Percentiles rank a stretch among this genome's conserved stretches.
These are phyloP conservation scores for Thelonectria olida DNA, from an alignment of 2,329 filamentous ascomycete genomes.

Conservation along the genomic window DNA sequence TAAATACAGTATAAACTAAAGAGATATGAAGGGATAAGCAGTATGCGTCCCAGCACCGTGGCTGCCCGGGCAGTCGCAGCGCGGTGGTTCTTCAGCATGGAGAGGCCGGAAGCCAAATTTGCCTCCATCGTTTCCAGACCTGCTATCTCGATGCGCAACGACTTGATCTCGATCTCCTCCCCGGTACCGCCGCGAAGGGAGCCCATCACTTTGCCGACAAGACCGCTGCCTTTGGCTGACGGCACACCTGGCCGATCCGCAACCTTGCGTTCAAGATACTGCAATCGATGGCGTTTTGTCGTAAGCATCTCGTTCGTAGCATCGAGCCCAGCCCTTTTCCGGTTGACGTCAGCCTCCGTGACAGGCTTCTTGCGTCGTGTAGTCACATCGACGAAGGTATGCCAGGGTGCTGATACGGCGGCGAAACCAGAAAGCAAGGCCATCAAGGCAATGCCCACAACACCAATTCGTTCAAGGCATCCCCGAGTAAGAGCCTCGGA, in stretches of 20 bases:
- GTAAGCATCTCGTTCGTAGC: slow-evolving; percentile 82
- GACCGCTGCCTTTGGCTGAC: slow-evolving; percentile 53
- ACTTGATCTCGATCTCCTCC: slow-evolving; percentile 67
- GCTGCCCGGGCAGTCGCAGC: slow-evolving; percentile 72
- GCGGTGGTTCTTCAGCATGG: slow-evolving; percentile 69
- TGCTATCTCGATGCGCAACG: slow-evolving; percentile 77
- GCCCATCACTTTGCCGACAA: slow-evolving; percentile 79
- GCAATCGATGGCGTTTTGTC: slow-evolving; percentile 77
- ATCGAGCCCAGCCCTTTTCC: slow-evolving; percentile 82
- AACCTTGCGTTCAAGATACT: slow-evolving; percentile 73
- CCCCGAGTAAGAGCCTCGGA: slow-evolving; percentile 57
- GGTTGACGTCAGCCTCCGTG: slow-evolving; percentile 76
- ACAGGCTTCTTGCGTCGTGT: slow-evolving; percentile 63
- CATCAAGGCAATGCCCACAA: slow-evolving; percentile 88
- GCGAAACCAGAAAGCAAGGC: slow-evolving; percentile 89
- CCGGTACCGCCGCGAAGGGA: slow-evolving; percentile 72
- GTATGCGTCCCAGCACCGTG: slow-evolving; percentile 71
- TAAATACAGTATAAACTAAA: slow-evolving; percentile 89
- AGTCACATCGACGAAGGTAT: slow-evolving; percentile 75
- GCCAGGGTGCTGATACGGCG: slow-evolving; percentile 88
- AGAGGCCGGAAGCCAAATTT: slow-evolving; percentile 72
- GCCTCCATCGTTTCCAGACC: slow-evolving; percentile 84
- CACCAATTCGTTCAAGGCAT: slow-evolving; percentile 76
- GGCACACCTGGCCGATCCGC: slow-evolving; percentile 43
- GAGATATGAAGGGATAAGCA: slow-evolving; percentile 69